phyloP scores from a whole-genome alignment of 163 green algal species.

The Scenedesmus sp. region DNA sequence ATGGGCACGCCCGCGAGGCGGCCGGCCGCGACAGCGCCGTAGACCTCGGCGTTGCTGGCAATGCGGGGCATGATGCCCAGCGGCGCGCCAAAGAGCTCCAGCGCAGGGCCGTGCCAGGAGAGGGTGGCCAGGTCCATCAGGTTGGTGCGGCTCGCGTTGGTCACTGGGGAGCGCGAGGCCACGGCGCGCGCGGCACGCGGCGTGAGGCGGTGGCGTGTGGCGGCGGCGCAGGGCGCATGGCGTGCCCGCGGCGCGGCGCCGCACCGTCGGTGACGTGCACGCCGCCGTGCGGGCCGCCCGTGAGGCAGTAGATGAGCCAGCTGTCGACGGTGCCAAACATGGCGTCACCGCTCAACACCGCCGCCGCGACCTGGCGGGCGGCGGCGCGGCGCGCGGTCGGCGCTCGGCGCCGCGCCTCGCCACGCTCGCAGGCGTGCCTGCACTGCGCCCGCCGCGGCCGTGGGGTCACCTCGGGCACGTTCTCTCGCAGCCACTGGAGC shows the following conservation, averaged over 20 bases:
- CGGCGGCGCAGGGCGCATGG: neutral
- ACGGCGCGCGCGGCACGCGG: too few relatives aligned
- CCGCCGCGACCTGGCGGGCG: conserved; percentile 43
- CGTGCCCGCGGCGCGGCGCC: neutral
- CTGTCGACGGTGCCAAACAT: conserved; percentile 95
- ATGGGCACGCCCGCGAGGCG: conserved; percentile 81
- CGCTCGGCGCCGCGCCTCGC: too few relatives aligned
- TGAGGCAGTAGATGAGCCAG: conserved; percentile 97
- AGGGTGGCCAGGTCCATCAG: conserved; percentile 89
- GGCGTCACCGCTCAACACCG: conserved; percentile 55
- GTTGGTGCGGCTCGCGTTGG: conserved; percentile 92
- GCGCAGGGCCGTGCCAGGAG: conserved; percentile 76
- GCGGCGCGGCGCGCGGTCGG: too few relatives aligned
- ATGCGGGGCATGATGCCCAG: conserved; percentile 76
- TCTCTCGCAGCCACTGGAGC: conserved; percentile 80
- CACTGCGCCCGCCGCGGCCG: conserved; percentile 42
- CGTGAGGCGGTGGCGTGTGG: too few relatives aligned
- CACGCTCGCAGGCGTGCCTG: conserved; percentile 51
- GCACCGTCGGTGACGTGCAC: conserved; percentile 81
- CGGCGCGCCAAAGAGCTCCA: conserved; percentile 70
- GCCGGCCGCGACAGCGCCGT: conserved; percentile 49
- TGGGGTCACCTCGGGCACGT: conserved; percentile 15
- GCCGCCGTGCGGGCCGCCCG: conserved; percentile 65
- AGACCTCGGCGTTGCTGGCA: conserved; percentile 82
- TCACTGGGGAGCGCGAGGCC: conserved; percentile 58